phyloP scores from a whole-genome alignment of 2,329 filamentous ascomycete species.

The Cadophora malorum region DNA sequence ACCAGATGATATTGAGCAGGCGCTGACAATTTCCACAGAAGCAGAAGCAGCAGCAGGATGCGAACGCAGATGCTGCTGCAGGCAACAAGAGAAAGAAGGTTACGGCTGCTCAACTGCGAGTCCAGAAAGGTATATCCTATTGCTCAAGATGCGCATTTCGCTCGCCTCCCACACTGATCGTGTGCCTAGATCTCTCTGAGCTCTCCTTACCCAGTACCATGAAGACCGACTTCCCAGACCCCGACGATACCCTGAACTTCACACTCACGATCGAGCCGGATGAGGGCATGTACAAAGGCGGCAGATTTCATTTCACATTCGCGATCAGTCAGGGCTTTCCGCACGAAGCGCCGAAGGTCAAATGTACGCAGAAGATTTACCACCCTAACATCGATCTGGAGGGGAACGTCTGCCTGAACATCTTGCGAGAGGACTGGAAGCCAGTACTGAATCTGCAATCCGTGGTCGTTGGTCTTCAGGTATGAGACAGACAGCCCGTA shows the following conservation, averaged over 20 bases:
- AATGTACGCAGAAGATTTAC: slow-evolving; percentile 97
- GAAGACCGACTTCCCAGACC: slow-evolving; percentile 80
- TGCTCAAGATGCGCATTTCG: not conserved
- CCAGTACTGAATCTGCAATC: slow-evolving; percentile 96
- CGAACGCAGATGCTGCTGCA: slow-evolving; percentile 75
- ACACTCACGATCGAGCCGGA: slow-evolving; percentile 82
- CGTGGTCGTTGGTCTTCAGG: slow-evolving; percentile 91
- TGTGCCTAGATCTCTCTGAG: slow-evolving; percentile 74
- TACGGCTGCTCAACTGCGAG: slow-evolving; percentile 90
- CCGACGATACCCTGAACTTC: slow-evolving; percentile 87
- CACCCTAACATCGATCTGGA: slow-evolving; percentile 98
- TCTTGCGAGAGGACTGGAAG: slow-evolving; percentile 98
- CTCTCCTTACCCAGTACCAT: slow-evolving; percentile 80
- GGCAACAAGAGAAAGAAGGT: slow-evolving; percentile 97
- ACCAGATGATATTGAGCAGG: not conserved
- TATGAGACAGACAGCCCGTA: slow-evolving; percentile 48
- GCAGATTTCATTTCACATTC: slow-evolving; percentile 88
- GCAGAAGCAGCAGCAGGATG: slow-evolving; percentile 95
- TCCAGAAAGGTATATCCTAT: slow-evolving; percentile 80
- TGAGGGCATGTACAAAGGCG: slow-evolving; percentile 87
- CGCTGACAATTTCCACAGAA: slow-evolving; percentile 61
- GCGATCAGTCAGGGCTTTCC: slow-evolving; percentile 94
- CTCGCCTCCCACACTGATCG: slow-evolving; percentile 16
- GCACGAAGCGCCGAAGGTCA: slow-evolving; percentile 96
- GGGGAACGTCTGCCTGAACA: slow-evolving; percentile 98